Evolutionary conservation across 2,329 filamentous ascomycete species (phyloP).

Genomic region (Sarocladium oryzae): DNA sequence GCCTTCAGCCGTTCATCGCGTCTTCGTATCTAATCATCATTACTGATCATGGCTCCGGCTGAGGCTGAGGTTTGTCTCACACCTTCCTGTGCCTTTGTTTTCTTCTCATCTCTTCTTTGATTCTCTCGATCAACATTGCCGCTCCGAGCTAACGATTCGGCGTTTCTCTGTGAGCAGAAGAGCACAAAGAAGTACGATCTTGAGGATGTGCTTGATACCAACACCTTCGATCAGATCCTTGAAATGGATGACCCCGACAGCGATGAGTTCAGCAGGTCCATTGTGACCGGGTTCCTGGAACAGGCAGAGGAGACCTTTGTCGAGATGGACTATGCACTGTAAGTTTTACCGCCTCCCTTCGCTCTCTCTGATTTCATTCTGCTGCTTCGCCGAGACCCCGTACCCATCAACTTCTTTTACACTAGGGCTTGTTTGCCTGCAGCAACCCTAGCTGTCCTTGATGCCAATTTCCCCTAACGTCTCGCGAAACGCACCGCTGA

Average conservation of each 20-base stretch:
- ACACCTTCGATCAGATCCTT: slow-evolving; percentile 88
- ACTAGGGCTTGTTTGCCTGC: no score
- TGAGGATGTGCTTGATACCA: slow-evolving; percentile 55
- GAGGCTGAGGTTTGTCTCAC: neutral
- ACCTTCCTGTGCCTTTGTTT: no score
- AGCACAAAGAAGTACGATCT: neutral
- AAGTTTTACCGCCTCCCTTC: slow-evolving; percentile 39
- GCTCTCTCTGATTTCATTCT: neutral
- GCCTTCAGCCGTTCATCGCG: neutral
- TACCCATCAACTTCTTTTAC: no score
- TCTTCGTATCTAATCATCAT: neutral
- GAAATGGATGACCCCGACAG: slow-evolving; percentile 95
- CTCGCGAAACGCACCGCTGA: neutral
- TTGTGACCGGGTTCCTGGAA: slow-evolving; percentile 88
- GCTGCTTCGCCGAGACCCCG: no score
- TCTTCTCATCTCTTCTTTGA: no score
- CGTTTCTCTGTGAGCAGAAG: neutral
- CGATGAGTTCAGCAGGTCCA: slow-evolving; percentile 78
- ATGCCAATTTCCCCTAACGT: no score
- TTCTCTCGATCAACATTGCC: neutral
- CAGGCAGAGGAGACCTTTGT: slow-evolving; percentile 82
- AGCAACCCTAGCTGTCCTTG: no score
- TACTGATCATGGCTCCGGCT: neutral
- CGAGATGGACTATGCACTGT: slow-evolving; percentile 81
- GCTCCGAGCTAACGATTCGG: no score